phyloP scores from a whole-genome alignment of 2,329 filamentous ascomycete genomes.

The Aspergillus carbonarius region DNA sequence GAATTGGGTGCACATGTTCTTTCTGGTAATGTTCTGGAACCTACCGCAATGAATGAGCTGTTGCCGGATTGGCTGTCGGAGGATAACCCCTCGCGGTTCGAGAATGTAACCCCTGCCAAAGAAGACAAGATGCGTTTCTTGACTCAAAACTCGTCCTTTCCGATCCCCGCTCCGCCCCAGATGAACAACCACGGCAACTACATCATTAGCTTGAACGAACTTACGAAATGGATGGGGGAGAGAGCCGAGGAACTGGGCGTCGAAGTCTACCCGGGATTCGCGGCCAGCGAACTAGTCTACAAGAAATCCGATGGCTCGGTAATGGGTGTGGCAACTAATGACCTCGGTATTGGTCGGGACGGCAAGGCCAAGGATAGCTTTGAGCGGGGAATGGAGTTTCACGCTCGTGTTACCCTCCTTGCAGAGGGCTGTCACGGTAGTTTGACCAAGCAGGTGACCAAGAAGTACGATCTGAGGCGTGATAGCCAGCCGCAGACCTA shows the following conservation, averaged over 20 bases:
- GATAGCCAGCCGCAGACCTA: constrained; percentile 96
- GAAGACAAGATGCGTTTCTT: constrained; percentile 91
- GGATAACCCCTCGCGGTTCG: constrained; percentile 83
- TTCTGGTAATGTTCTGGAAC: constrained; percentile 93
- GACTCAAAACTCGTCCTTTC: constrained; percentile 74
- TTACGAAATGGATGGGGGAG: constrained; percentile 93
- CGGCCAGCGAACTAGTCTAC: constrained; percentile 90
- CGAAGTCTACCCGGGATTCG: constrained; percentile 94
- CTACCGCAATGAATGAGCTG: constrained; percentile 81
- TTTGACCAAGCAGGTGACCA: constrained; percentile 89
- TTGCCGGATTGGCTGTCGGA: constrained; percentile 91
- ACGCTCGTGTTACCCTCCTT: constrained; percentile 85
- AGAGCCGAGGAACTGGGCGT: constrained; percentile 95
- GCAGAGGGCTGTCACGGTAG: constrained; percentile 95
- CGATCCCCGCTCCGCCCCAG: constrained; percentile 85
- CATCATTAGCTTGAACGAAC: constrained; percentile 92
- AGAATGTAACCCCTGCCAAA: constrained; percentile 79
- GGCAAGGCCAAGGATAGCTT: constrained; percentile 87
- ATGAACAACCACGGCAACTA: constrained; percentile 99
- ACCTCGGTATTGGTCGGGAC: constrained; percentile 77
- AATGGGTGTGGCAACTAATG: constrained; percentile 92
- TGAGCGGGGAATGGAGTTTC: constrained; percentile 97
- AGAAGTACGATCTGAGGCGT: constrained; percentile 85
- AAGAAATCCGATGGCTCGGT: constrained; percentile 79
- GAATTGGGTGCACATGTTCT: constrained; percentile 94